phyloP scores from a whole-genome alignment of 2,329 filamentous ascomycete species.

The Samsoniella hepiali region DNA sequence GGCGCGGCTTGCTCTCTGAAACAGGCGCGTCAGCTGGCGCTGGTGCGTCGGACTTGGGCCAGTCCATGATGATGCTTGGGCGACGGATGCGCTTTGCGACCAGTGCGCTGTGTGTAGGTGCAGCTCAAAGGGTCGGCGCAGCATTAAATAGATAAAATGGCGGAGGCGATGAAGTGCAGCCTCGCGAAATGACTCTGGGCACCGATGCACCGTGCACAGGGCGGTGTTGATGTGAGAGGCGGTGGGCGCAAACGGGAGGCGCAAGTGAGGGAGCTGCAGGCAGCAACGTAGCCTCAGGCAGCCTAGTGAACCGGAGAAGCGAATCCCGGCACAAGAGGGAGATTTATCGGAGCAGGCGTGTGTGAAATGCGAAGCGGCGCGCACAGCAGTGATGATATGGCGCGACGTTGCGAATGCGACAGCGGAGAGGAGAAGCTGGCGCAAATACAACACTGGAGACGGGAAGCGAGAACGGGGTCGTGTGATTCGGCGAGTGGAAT shows the following conservation, averaged over 20 bases:
- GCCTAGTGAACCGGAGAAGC: constrained; percentile 1
- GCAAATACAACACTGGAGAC: neutral
- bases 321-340: neutral
- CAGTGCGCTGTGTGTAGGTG: constrained; percentile 27
- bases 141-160: constrained; percentile 33
- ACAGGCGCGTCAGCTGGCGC: constrained; percentile 34
- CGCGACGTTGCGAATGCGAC: constrained; percentile 4
- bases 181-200: neutral
- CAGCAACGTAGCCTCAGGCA: neutral
- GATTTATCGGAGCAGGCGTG: neutral
- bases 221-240: neutral
- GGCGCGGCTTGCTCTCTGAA: constrained; percentile 40
- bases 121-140: constrained; percentile 31
- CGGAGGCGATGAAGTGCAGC: neutral
- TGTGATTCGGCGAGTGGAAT: neutral
- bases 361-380: neutral
- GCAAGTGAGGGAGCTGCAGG: constrained; percentile 12
- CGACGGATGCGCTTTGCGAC: constrained; percentile 38
- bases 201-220: constrained; percentile 6
- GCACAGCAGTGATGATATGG: neutral
- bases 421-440: neutral
- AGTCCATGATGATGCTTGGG: constrained; percentile 53
- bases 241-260: constrained; percentile 14
- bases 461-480: constrained; percentile 3
- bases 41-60: constrained; percentile 42